These are phyloP conservation scores for Podaxis rugospora DNA, from an alignment of 768 basidiomycete genomes.

Conservation along the genomic window DNA sequence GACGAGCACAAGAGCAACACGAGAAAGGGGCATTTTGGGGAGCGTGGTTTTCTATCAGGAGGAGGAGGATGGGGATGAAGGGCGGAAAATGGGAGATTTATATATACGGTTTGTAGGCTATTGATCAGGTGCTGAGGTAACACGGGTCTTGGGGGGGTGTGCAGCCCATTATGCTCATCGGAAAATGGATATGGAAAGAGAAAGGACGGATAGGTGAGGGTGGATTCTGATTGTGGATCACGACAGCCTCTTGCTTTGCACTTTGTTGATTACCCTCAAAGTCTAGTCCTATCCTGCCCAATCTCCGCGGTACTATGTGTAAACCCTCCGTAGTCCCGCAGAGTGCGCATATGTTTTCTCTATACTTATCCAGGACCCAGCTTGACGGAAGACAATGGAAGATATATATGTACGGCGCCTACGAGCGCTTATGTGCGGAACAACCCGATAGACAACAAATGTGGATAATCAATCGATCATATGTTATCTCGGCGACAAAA, in stretches of 20 bases:
- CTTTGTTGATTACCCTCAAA: constrained; percentile 9
- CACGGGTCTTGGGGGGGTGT: neutral
- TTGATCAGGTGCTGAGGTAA: neutral
- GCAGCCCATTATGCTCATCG: constrained; percentile 2
- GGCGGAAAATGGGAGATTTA: constrained; percentile 1
- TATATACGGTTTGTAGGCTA: constrained; percentile 12
- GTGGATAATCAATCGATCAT: neutral
- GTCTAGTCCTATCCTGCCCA: neutral
- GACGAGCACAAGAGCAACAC: constrained; percentile 41
- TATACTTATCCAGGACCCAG: neutral
- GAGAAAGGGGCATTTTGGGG: constrained; percentile 39
- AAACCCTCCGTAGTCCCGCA: neutral
- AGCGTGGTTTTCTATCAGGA: neutral
- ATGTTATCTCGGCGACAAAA: neutral
- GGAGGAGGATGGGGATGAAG: neutral
- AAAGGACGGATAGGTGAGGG: neutral
- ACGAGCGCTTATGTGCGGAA: neutral
- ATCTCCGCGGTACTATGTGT: constrained; percentile 11
- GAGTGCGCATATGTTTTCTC: neutral
- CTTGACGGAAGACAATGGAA: neutral
- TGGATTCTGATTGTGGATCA: constrained; percentile 21
- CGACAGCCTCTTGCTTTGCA: constrained; percentile 15
- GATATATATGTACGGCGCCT: too few relatives aligned
- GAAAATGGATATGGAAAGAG: constrained; percentile 6
- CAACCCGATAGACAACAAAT: constrained; percentile 1